Percentiles rank a stretch among this genome's conserved stretches.
Conservation (phyloP, 73 alveolate genomes). For the Loxodes magnus region DNA sequence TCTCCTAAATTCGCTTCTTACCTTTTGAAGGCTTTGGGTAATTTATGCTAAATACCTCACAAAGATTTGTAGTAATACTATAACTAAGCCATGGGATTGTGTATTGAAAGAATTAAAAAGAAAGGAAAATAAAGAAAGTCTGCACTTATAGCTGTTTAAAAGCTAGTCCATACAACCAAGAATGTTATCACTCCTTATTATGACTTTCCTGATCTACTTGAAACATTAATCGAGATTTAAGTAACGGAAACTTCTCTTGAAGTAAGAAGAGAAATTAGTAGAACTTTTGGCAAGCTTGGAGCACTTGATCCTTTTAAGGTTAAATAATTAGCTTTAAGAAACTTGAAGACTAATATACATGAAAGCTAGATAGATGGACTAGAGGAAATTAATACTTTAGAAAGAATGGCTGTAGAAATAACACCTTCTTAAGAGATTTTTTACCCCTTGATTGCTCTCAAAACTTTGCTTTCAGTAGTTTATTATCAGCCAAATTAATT, state of each 20-base stretch:
- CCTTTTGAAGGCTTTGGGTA: slow-evolving; percentile 42
- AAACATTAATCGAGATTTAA: slow-evolving; percentile 19
- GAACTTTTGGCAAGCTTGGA: slow-evolving; percentile 54
- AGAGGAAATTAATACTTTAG: slow-evolving; percentile 15
- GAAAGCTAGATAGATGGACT: slow-evolving; percentile 17
- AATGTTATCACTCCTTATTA: slow-evolving; percentile 47
- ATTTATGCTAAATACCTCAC: slow-evolving; percentile 28
- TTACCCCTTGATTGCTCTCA: slow-evolving; percentile 5
- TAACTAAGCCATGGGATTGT: slow-evolving; percentile 34
- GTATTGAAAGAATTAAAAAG: too few relatives aligned
- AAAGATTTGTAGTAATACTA: slow-evolving; percentile 27
- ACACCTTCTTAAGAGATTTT: slow-evolving; percentile 11
- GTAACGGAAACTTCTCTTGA: slow-evolving; percentile 32
- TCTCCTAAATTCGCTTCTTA: slow-evolving; percentile 33
- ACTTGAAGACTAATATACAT: slow-evolving; percentile 20
- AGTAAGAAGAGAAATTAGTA: slow-evolving; percentile 32
- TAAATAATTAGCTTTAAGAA: slow-evolving; percentile 35
- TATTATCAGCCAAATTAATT: neutral
- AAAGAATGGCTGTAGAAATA: slow-evolving; percentile 8
- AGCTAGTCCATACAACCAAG: slow-evolving; percentile 40
- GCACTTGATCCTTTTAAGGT: slow-evolving; percentile 60
- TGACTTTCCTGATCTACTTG: slow-evolving; percentile 38
- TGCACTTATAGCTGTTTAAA: slow-evolving; percentile 30
- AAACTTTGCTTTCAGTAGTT: neutral
- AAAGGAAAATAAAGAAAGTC: too few relatives aligned